These are phyloP conservation scores for Lepidium didymum DNA, from an alignment of 345 rosid genomes.

Conservation along the genomic window DNA sequence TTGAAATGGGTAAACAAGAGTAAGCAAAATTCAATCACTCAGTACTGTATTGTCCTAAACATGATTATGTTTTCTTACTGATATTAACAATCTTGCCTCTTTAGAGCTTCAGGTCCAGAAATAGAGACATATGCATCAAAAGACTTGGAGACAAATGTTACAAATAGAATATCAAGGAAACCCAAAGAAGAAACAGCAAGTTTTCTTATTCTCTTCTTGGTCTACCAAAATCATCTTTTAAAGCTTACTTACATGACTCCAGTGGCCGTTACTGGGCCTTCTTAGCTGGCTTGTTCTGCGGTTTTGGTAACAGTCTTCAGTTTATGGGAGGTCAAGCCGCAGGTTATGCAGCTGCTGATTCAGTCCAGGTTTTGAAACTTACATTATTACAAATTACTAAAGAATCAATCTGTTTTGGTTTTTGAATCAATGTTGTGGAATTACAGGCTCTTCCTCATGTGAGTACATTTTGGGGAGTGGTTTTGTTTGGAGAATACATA, in stretches of 20 bases:
- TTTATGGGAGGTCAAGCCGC: no score
- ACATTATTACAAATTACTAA: background rate
- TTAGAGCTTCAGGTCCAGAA: constrained; percentile 20
- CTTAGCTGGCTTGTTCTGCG: constrained; percentile 69
- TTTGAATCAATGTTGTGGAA: background rate
- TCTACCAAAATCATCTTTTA: constrained; percentile 50
- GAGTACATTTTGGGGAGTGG: constrained; percentile 69
- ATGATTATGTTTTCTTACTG: background rate
- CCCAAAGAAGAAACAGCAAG: constrained; percentile 43
- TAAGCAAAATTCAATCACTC: background rate
- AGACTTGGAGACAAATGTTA: constrained; percentile 32
- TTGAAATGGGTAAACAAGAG: background rate
- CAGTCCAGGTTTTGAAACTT: constrained; percentile 49
- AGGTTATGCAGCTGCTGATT: constrained; percentile 84
- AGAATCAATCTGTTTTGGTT: background rate
- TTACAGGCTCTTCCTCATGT: constrained; percentile 42
- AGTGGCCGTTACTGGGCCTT: constrained; percentile 80
- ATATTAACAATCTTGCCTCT: background rate
- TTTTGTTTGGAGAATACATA: constrained; percentile 64
- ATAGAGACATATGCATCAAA: background rate
- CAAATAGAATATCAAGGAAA: background rate
- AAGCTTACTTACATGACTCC: constrained; percentile 61
- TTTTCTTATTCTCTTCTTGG: constrained; percentile 35
- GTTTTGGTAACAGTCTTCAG: constrained; percentile 82
- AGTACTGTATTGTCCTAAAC: background rate